phyloP scores from a whole-genome alignment of 1,139 yeast genomes.

The Debaryomycetaceae sp. region DNA sequence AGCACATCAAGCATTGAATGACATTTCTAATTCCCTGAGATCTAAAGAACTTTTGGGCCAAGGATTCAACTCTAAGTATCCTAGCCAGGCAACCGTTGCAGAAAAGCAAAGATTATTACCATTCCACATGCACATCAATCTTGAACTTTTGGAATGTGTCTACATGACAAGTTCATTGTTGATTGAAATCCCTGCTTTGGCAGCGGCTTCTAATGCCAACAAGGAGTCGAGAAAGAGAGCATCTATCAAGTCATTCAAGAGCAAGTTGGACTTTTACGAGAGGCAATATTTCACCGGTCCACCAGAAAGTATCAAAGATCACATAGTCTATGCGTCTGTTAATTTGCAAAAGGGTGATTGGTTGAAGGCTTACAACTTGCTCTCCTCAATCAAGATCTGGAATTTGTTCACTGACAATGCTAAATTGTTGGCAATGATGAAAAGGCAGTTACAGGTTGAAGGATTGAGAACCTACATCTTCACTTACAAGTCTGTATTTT shows the following conservation, averaged over 20 bases:
- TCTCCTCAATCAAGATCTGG: slow-evolving; percentile 85
- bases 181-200: slow-evolving; percentile 86
- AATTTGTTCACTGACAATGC: slow-evolving; percentile 70
- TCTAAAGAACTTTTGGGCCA: slow-evolving; percentile 94
- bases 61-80: slow-evolving; percentile 71
- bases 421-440: slow-evolving; percentile 64
- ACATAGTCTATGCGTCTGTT: slow-evolving; percentile 88
- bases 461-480: slow-evolving; percentile 88
- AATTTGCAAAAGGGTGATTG: slow-evolving; percentile 89
- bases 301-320: slow-evolving; percentile 94
- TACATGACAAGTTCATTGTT: slow-evolving; percentile 87
- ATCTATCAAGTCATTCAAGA: slow-evolving; percentile 79
- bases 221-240: slow-evolving; percentile 60
- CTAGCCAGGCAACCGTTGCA: slow-evolving; percentile 51
- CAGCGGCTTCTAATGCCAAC: slow-evolving; percentile 42
- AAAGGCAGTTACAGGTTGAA: slow-evolving; percentile 77
- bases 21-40: slow-evolving; percentile 81
- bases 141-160: slow-evolving; percentile 91
- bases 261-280: slow-evolving; percentile 89
- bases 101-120: slow-evolving; percentile 89
- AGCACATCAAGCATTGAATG: slow-evolving; percentile 83
- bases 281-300: slow-evolving; percentile 97
- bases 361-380: slow-evolving; percentile 69
- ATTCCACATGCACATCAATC: slow-evolving; percentile 96
- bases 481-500: slow-evolving; percentile 74